A percentile compares a stretch with the other conserved stretches of the same genome.
phyloP scores from a whole-genome alignment of 2,329 filamentous ascomycete species.

The Botryosphaeria dothidea region DNA sequence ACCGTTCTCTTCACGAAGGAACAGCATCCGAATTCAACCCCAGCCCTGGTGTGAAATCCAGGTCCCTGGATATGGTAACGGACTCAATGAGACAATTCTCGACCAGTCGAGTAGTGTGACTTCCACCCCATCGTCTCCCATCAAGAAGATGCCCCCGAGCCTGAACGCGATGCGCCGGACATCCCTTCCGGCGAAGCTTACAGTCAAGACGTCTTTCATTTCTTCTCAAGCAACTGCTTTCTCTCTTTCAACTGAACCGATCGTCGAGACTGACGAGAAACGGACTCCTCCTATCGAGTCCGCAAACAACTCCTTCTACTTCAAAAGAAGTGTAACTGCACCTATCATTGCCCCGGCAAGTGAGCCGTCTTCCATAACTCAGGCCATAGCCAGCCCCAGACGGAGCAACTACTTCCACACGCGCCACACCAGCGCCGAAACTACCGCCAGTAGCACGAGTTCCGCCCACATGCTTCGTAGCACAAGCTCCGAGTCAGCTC shows the following conservation, averaged over 20 bases:
- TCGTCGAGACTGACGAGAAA: slow-evolving; percentile 13
- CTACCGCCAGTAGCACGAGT: neutral
- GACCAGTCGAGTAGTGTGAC: neutral
- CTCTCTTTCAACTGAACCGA: slow-evolving; percentile 9
- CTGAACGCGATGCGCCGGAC: neutral
- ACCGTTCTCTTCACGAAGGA: slow-evolving; percentile 29
- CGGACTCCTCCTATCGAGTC: slow-evolving; percentile 1
- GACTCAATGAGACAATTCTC: slow-evolving; percentile 28
- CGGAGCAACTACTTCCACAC: slow-evolving; percentile 4
- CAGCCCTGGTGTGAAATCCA: slow-evolving; percentile 40
- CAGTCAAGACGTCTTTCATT: slow-evolving; percentile 11
- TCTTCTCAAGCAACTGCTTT: neutral
- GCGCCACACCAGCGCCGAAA: neutral
- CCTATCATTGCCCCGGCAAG: neutral
- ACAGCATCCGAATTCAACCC: slow-evolving; percentile 29
- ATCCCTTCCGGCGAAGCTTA: slow-evolving; percentile 4
- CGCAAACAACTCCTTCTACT: neutral
- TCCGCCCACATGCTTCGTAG: neutral
- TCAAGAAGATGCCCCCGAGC: neutral
- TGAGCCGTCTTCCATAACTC: neutral
- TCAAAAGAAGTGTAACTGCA: neutral
- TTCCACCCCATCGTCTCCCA: neutral
- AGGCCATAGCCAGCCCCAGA: neutral
- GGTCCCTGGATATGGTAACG: slow-evolving; percentile 42
- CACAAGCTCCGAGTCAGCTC: neutral